Evolutionary conservation across 164 flowering plant genomes (phyloP).

Genomic region (Nymphaea colorata): DNA sequence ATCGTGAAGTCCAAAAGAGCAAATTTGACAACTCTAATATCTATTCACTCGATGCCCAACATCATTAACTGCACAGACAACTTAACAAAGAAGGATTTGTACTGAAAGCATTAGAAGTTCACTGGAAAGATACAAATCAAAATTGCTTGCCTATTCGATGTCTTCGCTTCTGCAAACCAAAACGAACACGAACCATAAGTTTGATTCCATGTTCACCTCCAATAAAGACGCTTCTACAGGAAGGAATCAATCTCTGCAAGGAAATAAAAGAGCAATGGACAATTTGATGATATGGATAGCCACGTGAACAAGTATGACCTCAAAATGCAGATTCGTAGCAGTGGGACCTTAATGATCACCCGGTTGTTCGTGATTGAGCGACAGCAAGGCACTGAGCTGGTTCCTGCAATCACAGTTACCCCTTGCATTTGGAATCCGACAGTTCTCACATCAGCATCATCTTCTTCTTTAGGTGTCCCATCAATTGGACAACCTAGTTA

Average conservation of each 20-base stretch:
- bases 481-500: too few species aligned
- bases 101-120: too few species aligned
- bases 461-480: too few species aligned
- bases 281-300: background rate
- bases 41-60: too few species aligned
- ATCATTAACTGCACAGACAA: too few species aligned
- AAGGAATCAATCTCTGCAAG: background rate
- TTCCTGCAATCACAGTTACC: constrained; percentile 6
- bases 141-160: too few species aligned
- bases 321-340: constrained; percentile 11
- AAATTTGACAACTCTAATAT: background rate
- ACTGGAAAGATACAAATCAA: too few species aligned
- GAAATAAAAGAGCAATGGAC: background rate
- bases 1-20: background rate
- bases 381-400: constrained; percentile 12
- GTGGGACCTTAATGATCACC: too few species aligned
- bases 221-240: background rate
- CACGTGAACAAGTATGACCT: constrained; percentile 11
- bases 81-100: too few species aligned
- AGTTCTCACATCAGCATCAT: constrained; percentile 3
- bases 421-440: constrained; percentile 17
- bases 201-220: background rate
- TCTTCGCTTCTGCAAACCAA: too few species aligned
- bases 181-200: background rate
- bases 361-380: constrained; percentile 6